Conservation (phyloP, 345 rosid species). For the Brassica rapa region DNA sequence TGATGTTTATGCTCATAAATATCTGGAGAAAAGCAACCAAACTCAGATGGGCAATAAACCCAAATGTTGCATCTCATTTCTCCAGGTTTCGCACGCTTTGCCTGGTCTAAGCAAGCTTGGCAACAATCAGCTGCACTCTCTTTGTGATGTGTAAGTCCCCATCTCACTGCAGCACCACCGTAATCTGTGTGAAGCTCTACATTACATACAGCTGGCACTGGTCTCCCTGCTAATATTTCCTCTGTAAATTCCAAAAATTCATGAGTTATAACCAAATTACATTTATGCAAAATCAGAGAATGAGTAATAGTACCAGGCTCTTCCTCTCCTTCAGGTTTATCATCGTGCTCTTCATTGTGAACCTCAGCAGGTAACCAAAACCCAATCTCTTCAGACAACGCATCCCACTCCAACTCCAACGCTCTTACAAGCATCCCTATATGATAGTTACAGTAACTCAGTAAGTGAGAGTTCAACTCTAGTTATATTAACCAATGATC, state of each 20-base stretch:
- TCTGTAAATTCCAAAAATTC: constrained; percentile 46
- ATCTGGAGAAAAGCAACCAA: constrained; percentile 90
- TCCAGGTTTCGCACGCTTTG: constrained; percentile 73
- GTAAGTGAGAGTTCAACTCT: neutral
- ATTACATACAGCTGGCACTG: constrained; percentile 71
- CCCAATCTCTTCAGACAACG: constrained; percentile 78
- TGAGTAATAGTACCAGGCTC: constrained; percentile 61
- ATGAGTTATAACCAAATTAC: constrained; percentile 12
- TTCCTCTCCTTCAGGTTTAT: constrained; percentile 78
- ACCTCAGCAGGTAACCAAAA: constrained; percentile 84
- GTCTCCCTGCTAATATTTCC: constrained; percentile 87
- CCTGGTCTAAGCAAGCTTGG: constrained; percentile 94
- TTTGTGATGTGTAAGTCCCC: constrained; percentile 96
- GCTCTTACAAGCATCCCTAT: constrained; percentile 71
- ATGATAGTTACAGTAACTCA: neutral
- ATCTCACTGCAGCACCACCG: constrained; percentile 84
- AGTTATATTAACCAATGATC: constrained; percentile 1
- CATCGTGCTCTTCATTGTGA: constrained; percentile 71
- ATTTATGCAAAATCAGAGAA: constrained; percentile 2
- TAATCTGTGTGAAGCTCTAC: constrained; percentile 92
- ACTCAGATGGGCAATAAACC: constrained; percentile 93
- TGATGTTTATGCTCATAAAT: constrained; percentile 77
- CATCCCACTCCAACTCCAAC: constrained; percentile 78
- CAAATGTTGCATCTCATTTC: constrained; percentile 88
- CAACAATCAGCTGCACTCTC: constrained; percentile 99